A percentile compares a stretch with the other conserved stretches of the same genome.
Conservation (phyloP, 345 rosid species). For the Corchorus olitorius region DNA sequence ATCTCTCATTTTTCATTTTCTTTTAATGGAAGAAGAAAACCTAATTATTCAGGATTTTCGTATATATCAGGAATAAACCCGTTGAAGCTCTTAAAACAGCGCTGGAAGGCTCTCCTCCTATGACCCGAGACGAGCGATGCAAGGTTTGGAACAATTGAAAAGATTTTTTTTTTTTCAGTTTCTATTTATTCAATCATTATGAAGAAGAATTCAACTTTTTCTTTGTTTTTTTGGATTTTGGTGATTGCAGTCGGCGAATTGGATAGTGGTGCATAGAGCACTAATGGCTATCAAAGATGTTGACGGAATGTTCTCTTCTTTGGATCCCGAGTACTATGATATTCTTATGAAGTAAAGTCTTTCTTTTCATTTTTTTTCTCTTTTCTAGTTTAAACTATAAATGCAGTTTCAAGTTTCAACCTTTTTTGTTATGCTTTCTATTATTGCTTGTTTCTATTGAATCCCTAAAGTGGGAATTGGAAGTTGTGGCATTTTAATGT, state of each 20-base stretch:
- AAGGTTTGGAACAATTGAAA: constrained; percentile 65
- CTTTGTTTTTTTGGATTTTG: background rate
- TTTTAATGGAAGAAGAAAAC: background rate
- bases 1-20: background rate
- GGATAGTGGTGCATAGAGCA: constrained; percentile 90
- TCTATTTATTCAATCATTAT: too few relatives aligned
- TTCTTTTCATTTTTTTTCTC: background rate
- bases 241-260: constrained; percentile 68
- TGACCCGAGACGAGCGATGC: constrained; percentile 86
- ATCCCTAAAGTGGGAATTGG: background rate
- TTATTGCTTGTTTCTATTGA: background rate
- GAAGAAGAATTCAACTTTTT: too few relatives aligned
- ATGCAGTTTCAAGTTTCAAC: background rate
- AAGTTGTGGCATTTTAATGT: background rate
- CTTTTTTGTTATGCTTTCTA: background rate
- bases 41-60: background rate
- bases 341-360: constrained; percentile 83
- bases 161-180: too few relatives aligned
- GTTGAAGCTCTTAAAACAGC: constrained; percentile 92
- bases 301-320: constrained; percentile 71
- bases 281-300: constrained; percentile 91
- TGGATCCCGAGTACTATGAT: constrained; percentile 93
- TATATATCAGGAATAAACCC: constrained; percentile 41
- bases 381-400: background rate
- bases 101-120: constrained; percentile 89